Percentiles rank a stretch among this genome's conserved stretches.
Evolutionary conservation across 2,329 filamentous ascomycete species (phyloP).

Genomic region (Botrytis paeoniae): DNA sequence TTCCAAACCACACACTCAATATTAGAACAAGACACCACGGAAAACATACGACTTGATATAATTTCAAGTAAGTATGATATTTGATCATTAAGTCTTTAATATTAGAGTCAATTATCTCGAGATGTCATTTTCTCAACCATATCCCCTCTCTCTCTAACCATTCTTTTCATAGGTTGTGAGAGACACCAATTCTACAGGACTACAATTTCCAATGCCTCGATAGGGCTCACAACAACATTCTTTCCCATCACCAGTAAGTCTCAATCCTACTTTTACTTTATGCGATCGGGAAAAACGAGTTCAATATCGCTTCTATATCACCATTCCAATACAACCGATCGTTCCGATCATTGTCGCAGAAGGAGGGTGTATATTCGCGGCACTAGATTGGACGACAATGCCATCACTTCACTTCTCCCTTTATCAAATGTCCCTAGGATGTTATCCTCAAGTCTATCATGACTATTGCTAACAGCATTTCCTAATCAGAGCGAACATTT

Average conservation of each 20-base stretch:
- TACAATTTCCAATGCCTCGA: constrained; percentile 37
- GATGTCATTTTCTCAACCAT: constrained; percentile 19
- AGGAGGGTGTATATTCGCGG: constrained; percentile 31
- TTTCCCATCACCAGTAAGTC: constrained; percentile 37
- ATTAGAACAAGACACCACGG: constrained; percentile 21
- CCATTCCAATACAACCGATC: constrained; percentile 21
- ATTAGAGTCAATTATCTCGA: constrained; percentile 22
- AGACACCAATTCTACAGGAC: constrained; percentile 31
- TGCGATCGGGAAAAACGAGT: constrained; percentile 36
- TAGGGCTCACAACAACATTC: constrained; percentile 36
- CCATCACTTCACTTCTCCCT: constrained; percentile 30
- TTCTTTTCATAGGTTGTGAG: constrained; percentile 16
- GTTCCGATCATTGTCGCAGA: constrained; percentile 24
- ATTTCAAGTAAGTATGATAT: constrained; percentile 28
- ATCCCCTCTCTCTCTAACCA: constrained; percentile 27
- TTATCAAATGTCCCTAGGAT: constrained; percentile 30
- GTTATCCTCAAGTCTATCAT: constrained; percentile 25
- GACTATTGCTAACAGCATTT: constrained; percentile 28
- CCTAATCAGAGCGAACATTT: constrained; percentile 26
- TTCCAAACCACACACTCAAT: constrained; percentile 19
- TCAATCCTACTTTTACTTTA: constrained; percentile 29
- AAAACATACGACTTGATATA: constrained; percentile 22
- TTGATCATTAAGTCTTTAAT: constrained; percentile 18
- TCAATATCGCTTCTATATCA: constrained; percentile 22
- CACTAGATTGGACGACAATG: constrained; percentile 29